phyloP scores from a whole-genome alignment of 2,329 filamentous ascomycete species.

The Sclerotinia spermophila region DNA sequence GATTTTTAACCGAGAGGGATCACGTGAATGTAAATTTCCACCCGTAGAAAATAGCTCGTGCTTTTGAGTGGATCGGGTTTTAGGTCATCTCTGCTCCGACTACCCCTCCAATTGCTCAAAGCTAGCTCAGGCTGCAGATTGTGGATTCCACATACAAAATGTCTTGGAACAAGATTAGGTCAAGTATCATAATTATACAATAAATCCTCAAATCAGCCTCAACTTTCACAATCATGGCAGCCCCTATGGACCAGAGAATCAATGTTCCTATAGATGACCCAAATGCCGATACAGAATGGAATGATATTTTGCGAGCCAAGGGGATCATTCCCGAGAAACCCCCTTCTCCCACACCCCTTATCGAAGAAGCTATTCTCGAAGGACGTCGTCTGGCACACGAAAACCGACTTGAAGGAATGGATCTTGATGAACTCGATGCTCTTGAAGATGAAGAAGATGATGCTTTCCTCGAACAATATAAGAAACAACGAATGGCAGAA shows the following conservation, averaged over 20 bases:
- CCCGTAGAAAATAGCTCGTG: not conserved
- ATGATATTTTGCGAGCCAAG: conserved; percentile 96
- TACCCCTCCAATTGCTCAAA: conserved; percentile 6
- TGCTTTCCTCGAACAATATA: conserved; percentile 81
- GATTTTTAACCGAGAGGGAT: conserved; percentile 19
- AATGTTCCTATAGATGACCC: conserved; percentile 88
- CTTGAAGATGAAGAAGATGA: conserved; percentile 96
- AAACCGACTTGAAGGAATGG: conserved; percentile 89
- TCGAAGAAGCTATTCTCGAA: conserved; percentile 88
- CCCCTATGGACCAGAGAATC: conserved; percentile 60
- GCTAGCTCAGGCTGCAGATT: not conserved
- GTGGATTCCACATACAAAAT: not conserved
- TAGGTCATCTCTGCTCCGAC: conserved; percentile 16
- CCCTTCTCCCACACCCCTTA: conserved; percentile 89
- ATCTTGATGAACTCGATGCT: conserved; percentile 87
- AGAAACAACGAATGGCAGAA: conserved; percentile 83
- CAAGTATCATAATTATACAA: not conserved
- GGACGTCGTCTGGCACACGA: conserved; percentile 82
- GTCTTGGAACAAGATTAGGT: not conserved
- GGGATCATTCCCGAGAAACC: conserved; percentile 97
- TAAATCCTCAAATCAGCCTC: not conserved
- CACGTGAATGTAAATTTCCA: not conserved
- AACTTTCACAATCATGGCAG: conserved; percentile 48
- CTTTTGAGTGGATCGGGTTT: conserved; percentile 6
- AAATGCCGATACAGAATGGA: conserved; percentile 99